Base-by-base conservation (phyloP, 139 green algal genomes). In the Chlorella sorokiniana region DNA sequence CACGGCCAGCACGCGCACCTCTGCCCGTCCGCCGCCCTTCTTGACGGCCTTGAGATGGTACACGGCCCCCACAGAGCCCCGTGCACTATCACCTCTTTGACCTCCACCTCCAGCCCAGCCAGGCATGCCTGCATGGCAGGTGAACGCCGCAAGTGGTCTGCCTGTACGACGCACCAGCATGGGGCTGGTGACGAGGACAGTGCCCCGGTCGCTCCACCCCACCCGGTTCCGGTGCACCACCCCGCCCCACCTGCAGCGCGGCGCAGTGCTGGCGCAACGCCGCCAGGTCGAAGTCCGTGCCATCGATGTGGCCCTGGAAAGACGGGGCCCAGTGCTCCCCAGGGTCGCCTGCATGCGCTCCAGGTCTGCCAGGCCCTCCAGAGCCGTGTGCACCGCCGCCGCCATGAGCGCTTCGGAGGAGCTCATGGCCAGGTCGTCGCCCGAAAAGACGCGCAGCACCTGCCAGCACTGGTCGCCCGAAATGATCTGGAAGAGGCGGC, bases 391-490 rank as follows among this genome's bases (percentile, higher is more conserved):
- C 6, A 69, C 62, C 3, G 31, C 31, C 31, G 38, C 62, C 14
- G 31, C 62, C 62, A 40, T 14, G 29, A 2, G 7, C 31, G 5
- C 62, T 3, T 63, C 54, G 4, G 25, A 27, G 1, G 54, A 4
- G 11, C 25, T 69, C 27, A 40, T 31, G 1, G 62, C 29, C 4
- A 69, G 38, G 62, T 69, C 62, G 11, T 69, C 62, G 5, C 62
- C 62, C 1, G 62, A 31, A 8, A 20, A 33, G 8, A 31, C 31
- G 6, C 62, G 62, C 62, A 42, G 62, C 62, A 20, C 29, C 62
- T 69, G 62, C 62, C 62, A 69, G 62, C 62, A 69, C 62, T 69
- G 62, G 29, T 42, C 31, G 62, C 62, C 62, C 29, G 27, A 40
- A 0, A 69, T 16, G 22, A 69, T 69, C 62, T 67, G 61, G 20